A percentile compares a stretch with the other conserved stretches of the same genome.
Conservation (phyloP, 2,329 filamentous ascomycete genomes). For the Neofusicoccum sp. region DNA sequence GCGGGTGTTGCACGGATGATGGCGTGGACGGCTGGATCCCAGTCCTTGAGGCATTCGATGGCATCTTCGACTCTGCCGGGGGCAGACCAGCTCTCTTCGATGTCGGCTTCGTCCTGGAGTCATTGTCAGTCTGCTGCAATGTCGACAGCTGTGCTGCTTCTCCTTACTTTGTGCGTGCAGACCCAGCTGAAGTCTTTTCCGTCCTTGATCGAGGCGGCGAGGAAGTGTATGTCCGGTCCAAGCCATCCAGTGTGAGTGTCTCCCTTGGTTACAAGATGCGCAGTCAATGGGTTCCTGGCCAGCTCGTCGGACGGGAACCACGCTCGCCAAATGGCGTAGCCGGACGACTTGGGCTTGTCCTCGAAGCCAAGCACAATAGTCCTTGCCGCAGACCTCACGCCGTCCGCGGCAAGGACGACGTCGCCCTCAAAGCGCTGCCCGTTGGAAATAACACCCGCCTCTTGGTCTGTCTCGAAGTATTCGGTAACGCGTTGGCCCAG, state of each 20-base stretch:
- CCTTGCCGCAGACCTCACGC: constrained; percentile 52
- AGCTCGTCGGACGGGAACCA: constrained; percentile 36
- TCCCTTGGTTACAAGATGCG: constrained; percentile 33
- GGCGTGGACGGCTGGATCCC: constrained; percentile 48
- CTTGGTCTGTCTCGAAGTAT: constrained; percentile 53
- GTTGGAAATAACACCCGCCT: constrained; percentile 52
- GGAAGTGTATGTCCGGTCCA: constrained; percentile 36
- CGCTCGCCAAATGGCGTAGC: constrained; percentile 54
- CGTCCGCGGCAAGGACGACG: constrained; percentile 53
- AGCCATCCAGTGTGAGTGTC: constrained; percentile 25
- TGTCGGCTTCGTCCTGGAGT: constrained; percentile 27
- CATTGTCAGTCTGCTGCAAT: neutral
- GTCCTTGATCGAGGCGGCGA: constrained; percentile 34
- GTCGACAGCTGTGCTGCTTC: no score
- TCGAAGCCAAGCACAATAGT: constrained; percentile 53
- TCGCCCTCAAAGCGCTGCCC: constrained; percentile 48
- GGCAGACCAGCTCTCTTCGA: constrained; percentile 35
- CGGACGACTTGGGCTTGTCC: constrained; percentile 52
- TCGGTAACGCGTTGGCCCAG: constrained; percentile 48
- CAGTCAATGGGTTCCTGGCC: constrained; percentile 33
- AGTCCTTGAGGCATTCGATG: constrained; percentile 24
- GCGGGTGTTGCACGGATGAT: constrained; percentile 44
- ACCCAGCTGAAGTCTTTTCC: constrained; percentile 39
- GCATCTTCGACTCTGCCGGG: constrained; percentile 33
- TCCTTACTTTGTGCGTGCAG: constrained; percentile 30